These are phyloP conservation scores for Arthrinium phaeospermum DNA, from an alignment of 2,329 filamentous ascomycete species.

Conservation along the genomic window DNA sequence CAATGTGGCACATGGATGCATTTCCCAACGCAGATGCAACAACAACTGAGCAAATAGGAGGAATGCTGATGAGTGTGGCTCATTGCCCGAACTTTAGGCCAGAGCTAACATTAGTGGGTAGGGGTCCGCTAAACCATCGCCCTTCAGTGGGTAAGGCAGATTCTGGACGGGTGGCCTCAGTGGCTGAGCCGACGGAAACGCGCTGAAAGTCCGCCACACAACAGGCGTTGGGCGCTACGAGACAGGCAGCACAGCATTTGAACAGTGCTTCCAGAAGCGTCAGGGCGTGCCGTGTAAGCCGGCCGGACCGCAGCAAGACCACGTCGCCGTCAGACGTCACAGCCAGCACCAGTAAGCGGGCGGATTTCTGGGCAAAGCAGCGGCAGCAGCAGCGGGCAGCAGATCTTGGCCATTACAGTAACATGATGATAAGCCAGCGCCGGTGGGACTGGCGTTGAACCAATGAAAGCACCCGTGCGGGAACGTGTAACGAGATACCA, in stretches of 20 bases:
- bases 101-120: not conserved
- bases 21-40: not conserved
- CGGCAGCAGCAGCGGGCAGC: not conserved
- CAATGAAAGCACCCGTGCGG: not conserved
- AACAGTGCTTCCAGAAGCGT: not conserved
- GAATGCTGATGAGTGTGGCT: conserved; percentile 1
- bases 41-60: not conserved
- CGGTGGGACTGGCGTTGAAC: conserved; percentile 5
- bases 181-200: conserved; percentile 4
- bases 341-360: not conserved
- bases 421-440: not conserved
- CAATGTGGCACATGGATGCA: not conserved
- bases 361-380: not conserved
- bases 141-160: conserved; percentile 4
- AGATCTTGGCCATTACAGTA: conserved; percentile 4
- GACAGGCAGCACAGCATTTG: not conserved
- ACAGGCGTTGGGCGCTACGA: not conserved
- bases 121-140: conserved; percentile 1
- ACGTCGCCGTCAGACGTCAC: not conserved
- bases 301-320: not conserved
- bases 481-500: not conserved
- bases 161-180: not conserved
- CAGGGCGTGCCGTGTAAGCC: conserved; percentile 2
- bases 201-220: conserved; percentile 18
- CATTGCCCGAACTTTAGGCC: not conserved